Evolutionary conservation across 345 rosid species (phyloP), one percentile per base, ranked within the genome.

Genomic region (Aquilaria yunnanensis): DNA sequence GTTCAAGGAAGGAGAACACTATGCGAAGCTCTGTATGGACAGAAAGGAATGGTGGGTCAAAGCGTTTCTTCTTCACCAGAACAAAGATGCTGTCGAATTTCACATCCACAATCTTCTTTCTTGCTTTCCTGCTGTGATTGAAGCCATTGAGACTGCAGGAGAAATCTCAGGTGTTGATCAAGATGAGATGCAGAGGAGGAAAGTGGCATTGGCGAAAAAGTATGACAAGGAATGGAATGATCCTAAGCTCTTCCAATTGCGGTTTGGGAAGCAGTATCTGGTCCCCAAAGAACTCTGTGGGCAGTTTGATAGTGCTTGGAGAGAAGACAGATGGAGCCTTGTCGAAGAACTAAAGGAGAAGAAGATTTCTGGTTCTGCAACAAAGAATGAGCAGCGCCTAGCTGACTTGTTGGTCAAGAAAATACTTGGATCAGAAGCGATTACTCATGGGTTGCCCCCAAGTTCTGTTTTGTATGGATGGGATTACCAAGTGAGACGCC

Each of bases 1-100:
- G 3, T 86, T 94, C 31, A 87, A 78, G 74, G 99, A 88, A 80
- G 99, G 95, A 32, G 99, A 94, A 68, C 49, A 72, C n/a, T 94
- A 88, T 51, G 82, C 90, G 62, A 65, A 74, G 51, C 83, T 78
- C 30, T 88, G 96, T 16, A 72, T 85, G 77, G 93, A 92, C 56
- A 63, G 63, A 41, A 86, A 74, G 69, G 90, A 88, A 51, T 94
- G 97, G 97, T 88, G 95, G 93, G 82, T 76, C 0, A 94, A 86
- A 75, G 96, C 73, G 0, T 69, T 94, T 50, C 63, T 51, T 65
- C 83, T 88, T 59, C 93, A 88, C 58, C 97, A 90, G 54, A 94
- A 80, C 82, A 83, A 74, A 73, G 99, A 86, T 55, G 82, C 83
- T 33, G 77, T 90, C 31, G 97, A 90, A 68, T 82, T 82, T 47